Evolutionary conservation across 805 yeast species (phyloP).

Genomic region (Jamesozyma rosinii): DNA sequence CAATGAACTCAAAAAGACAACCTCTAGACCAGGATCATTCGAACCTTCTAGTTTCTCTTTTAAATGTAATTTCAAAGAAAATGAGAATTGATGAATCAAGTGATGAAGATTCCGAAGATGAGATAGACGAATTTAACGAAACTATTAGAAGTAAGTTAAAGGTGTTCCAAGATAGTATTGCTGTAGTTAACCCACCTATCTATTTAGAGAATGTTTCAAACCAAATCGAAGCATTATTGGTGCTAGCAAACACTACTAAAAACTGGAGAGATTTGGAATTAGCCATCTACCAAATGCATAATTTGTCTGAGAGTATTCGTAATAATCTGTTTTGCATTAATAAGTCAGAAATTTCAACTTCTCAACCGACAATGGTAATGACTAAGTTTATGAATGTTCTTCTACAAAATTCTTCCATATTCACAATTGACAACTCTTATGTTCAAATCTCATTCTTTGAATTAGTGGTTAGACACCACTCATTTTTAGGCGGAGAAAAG

Average conservation of each 20-base stretch:
- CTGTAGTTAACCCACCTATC: constrained; percentile 48
- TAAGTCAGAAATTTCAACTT: constrained; percentile 52
- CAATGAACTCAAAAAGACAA: constrained; percentile 29
- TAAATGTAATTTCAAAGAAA: constrained; percentile 64
- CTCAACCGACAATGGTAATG: constrained; percentile 51
- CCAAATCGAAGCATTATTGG: constrained; percentile 41
- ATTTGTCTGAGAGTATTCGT: constrained; percentile 69
- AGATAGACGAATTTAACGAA: constrained; percentile 70
- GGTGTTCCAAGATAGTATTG: constrained; percentile 76
- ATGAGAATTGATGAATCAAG: constrained; percentile 73
- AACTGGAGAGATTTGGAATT: constrained; percentile 83
- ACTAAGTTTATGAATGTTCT: constrained; percentile 24
- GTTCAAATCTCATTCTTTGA: constrained; percentile 80
- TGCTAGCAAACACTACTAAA: constrained; percentile 10
- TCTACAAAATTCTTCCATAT: constrained; percentile 27
- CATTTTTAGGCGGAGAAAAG: constrained; percentile 36
- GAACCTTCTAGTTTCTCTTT: constrained; percentile 52
- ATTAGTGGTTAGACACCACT: constrained; percentile 68
- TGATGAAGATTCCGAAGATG: constrained; percentile 65
- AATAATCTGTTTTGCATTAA: constrained; percentile 66
- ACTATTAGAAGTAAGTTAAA: constrained; percentile 59
- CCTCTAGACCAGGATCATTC: constrained; percentile 32
- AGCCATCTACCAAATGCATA: constrained; percentile 74
- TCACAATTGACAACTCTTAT: constrained; percentile 62
- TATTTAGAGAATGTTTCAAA: constrained; percentile 50